Base-by-base conservation (phyloP, 1,284 basidiomycete species). In the Anthracocystis panici-leucophaei region DNA sequence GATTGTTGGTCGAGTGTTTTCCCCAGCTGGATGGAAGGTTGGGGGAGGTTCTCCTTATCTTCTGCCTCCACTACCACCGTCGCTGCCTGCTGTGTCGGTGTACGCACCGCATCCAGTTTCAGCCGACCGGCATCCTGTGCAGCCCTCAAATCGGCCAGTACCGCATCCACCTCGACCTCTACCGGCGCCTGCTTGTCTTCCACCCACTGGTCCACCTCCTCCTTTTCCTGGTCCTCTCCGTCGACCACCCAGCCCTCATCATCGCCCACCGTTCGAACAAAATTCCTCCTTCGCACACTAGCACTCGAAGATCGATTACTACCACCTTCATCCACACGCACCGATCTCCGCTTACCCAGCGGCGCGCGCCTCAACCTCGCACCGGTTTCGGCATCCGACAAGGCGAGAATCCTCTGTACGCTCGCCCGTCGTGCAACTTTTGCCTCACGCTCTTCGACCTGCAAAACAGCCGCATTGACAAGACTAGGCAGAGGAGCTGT, bases 321-420 rank as follows among this genome's bases (percentile, higher is more conserved):
- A 5, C 31, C 21, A 23, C n/a, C 46, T 7, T 7, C 20, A 2
- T 29, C 45, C 10, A 2, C 35, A 5, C 4, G 4, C 4, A 14
- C 11, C 5, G 71, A 74, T 40, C 61, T 21, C 3, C 66, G 56
- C 35, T 70, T 65, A 18, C 49, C 41, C 38, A 67, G 14, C 41
- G 60, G 59, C 3, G 41, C 33, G 3, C 54, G 55, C 44, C 66
- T 65, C 23, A 65, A 25, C 11, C 59, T 41, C 8, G n/a, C 33
- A 4, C 46, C 40, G 2, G 5, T 12, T 14, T 65, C 61, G 3
- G 54, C 68, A 7, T 76, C 65, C 2, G 60, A 57, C 0, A 73
- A 41, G 4, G 71, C 71, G 2, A 75, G 53, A 2, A 66, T 57
- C 5, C 75, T 57, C 23, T 74, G 75, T 0, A 77, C 61, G 40